Evolutionary conservation across 2,329 filamentous ascomycete genomes (phyloP).

Genomic region (Ceratocystis papillata): DNA sequence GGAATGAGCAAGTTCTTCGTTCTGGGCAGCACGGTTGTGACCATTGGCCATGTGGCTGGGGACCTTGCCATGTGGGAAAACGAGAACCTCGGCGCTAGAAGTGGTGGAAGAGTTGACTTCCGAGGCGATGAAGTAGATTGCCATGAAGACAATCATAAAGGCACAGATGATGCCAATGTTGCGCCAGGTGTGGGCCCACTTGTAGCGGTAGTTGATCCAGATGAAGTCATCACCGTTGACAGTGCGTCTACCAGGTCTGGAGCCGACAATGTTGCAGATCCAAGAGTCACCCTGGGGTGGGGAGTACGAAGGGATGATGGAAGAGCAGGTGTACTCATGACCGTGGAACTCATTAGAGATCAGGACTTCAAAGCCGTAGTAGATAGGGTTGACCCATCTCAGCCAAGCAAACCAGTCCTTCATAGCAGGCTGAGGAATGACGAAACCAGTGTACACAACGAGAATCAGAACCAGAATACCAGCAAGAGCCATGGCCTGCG

Average conservation of each 20-base stretch:
- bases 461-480: constrained; percentile 49
- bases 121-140: constrained; percentile 50
- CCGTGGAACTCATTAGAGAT: constrained; percentile 60
- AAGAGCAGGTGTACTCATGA: constrained; percentile 45
- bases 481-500: constrained; percentile 45
- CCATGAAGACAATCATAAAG: constrained; percentile 54
- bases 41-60: constrained; percentile 35
- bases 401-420: constrained; percentile 67
- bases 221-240: constrained; percentile 55
- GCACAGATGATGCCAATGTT: constrained; percentile 59
- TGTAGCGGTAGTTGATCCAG: constrained; percentile 44
- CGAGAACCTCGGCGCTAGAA: constrained; percentile 57
- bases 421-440: constrained; percentile 46
- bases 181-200: constrained; percentile 49
- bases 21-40: constrained; percentile 28
- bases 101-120: constrained; percentile 54
- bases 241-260: constrained; percentile 41
- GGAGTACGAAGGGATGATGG: constrained; percentile 39
- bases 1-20: constrained; percentile 30
- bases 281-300: constrained; percentile 38
- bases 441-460: constrained; percentile 51
- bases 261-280: constrained; percentile 44
- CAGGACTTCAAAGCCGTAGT: constrained; percentile 62
- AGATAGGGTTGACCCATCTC: constrained; percentile 61
- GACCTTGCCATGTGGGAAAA: constrained; percentile 50